Conservation (phyloP, 2,329 filamentous ascomycete species). For the Chaetomium globosum region DNA sequence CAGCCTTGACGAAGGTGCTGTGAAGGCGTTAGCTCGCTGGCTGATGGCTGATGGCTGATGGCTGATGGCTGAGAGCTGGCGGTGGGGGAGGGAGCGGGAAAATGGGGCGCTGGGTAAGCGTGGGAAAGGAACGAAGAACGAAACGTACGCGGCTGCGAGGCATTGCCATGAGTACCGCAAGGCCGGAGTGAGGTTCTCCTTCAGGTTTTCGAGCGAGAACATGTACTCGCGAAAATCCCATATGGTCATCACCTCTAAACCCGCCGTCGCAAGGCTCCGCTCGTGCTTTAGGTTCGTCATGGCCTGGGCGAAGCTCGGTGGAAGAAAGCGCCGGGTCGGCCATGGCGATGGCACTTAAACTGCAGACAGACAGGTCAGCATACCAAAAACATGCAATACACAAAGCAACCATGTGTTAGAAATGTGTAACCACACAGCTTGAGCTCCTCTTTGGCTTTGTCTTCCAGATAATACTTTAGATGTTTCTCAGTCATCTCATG, state of each 20-base stretch:
- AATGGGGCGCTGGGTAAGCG: neutral
- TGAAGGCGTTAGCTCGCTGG: no score
- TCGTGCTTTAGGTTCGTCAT: neutral
- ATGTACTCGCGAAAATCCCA: neutral
- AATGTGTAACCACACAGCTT: neutral
- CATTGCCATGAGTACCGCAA: neutral
- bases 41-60: neutral
- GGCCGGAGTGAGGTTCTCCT: neutral
- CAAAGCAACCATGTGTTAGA: neutral
- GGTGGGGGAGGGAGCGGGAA: no score
- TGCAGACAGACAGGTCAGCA: neutral
- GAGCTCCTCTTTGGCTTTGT: neutral
- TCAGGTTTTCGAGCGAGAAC: neutral
- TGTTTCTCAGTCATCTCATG: neutral
- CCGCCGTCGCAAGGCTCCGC: neutral
- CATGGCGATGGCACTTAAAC: neutral
- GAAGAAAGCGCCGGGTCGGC: neutral
- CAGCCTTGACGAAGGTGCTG: neutral
- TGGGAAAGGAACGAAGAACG: neutral
- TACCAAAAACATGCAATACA: neutral
- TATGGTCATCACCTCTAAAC: neutral
- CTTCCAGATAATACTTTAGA: neutral
- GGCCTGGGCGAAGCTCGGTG: neutral
- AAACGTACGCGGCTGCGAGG: neutral
- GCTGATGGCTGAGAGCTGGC: neutral